Base-by-base conservation (phyloP, 2,329 filamentous ascomycete genomes). In the Xylaria arbuscula region DNA sequence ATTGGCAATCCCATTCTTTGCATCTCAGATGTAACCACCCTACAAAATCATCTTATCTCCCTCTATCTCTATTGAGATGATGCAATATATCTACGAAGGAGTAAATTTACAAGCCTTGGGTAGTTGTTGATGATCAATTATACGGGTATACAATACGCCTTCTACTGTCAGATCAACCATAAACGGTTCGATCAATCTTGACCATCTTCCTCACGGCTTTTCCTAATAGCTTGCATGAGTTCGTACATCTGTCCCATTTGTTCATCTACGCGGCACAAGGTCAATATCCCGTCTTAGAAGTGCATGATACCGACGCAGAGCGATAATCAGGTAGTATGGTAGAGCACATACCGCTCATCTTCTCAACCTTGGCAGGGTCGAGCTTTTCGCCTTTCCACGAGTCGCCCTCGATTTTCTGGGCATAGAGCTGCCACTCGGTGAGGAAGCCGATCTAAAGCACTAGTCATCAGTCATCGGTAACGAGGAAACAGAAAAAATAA, bases 371-470 rank as follows among this genome's bases (percentile, higher is more conserved):
- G 0, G 83, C 84, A 73, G 89, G 88, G 72, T 98, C 95, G 79
- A 98, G 86, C 79, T 91, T 95, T 71, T 93, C 93, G 1, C 91
- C 95, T 68, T 87, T 85, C 96, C 96, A 98, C 0, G 86, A 80
- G 62, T 97, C 91, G 0, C 94, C 95, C 77, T 98, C 95, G 17
- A 99, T 83, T 78, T 93, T 90, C 79, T 99, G 95, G 1, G 94
- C 94, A 78, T 98, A 99, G 61, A 93, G 83, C 80, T 99, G 96
- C 95, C 95, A 99, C 80, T 98, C 94, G 0, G 93, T 95, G 74
- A 99, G 85, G 80, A 99, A 99, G 1, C 95, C 96, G 75, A 98
- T 93, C 93, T 97, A 72, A 15, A 59, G 15, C 9, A n/a, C 17
- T 22, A 17, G 11, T 28, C 22, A 59, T 63, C 34, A 60, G 61